Evolutionary conservation across 768 basidiomycete species (phyloP).

Genomic region (Chalciporus pseudorubinellus): DNA sequence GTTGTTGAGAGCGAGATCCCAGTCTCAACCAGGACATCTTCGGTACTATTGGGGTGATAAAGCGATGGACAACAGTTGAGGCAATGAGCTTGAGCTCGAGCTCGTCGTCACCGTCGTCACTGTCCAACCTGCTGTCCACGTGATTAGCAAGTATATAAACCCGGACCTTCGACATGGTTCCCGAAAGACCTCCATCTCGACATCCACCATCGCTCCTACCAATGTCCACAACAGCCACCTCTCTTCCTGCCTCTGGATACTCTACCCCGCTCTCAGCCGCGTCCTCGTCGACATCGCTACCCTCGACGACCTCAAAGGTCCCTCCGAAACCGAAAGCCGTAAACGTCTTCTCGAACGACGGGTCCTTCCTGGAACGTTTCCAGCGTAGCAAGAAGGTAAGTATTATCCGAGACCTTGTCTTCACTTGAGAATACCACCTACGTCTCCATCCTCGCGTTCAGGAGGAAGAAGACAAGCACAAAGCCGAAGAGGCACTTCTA

Average conservation of each 20-base stretch:
- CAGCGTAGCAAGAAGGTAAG: slow-evolving; percentile 56
- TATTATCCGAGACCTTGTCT: neutral
- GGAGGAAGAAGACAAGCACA: slow-evolving; percentile 61
- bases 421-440: neutral
- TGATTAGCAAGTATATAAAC: neutral
- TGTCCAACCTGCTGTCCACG: neutral
- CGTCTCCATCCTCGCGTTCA: slow-evolving; percentile 14
- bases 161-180: too few species aligned
- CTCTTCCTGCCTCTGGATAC: slow-evolving; percentile 6
- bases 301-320: slow-evolving; percentile 18
- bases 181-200: neutral
- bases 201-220: neutral
- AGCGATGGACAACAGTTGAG: too few species aligned
- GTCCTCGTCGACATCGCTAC: slow-evolving; percentile 21
- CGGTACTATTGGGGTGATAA: too few species aligned
- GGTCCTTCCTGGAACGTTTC: slow-evolving; percentile 65
- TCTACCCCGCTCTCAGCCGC: slow-evolving; percentile 14
- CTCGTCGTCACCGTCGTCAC: too few species aligned
- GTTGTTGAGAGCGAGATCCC: neutral
- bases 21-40: neutral
- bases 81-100: too few species aligned
- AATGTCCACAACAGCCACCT: slow-evolving; percentile 7
- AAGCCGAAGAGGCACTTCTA: slow-evolving; percentile 48
- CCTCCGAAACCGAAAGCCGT: slow-evolving; percentile 42
- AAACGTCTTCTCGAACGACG: slow-evolving; percentile 69